Percentiles rank a stretch among this genome's conserved stretches.
Conservation (phyloP, 1,284 basidiomycete species). For the Neolentinus lepideus region DNA sequence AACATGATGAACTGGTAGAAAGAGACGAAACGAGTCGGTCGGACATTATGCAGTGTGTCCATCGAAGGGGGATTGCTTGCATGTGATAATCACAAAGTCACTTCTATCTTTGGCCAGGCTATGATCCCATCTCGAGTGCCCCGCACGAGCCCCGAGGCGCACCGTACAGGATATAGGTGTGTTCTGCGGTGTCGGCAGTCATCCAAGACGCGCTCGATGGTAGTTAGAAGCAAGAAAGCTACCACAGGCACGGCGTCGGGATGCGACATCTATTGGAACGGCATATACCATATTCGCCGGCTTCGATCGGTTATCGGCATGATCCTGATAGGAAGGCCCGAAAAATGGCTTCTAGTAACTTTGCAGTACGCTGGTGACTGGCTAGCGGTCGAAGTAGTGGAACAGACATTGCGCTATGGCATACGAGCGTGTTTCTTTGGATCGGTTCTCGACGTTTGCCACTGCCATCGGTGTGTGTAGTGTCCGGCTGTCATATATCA, state of each 20-base stretch:
- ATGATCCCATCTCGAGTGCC: neutral
- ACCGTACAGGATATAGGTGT: neutral
- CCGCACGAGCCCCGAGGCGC: neutral
- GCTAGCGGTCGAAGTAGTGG: neutral
- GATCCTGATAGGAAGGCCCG: neutral
- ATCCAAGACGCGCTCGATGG: neutral
- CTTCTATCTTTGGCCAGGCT: neutral
- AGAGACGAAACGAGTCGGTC: constrained; percentile 1
- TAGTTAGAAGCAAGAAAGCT: neutral
- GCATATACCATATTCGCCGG: neutral
- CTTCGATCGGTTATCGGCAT: neutral
- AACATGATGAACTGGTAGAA: constrained; percentile 22
- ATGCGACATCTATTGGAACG: neutral
- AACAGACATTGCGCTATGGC: constrained; percentile 23
- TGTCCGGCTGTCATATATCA: neutral
- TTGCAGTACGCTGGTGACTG: neutral
- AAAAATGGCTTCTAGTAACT: neutral
- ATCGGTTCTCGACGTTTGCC: constrained; percentile 48
- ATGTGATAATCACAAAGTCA: constrained; percentile 18
- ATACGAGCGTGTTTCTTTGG: constrained; percentile 38
- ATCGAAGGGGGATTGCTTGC: constrained; percentile 9
- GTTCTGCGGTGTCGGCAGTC: no score
- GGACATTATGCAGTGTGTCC: neutral
- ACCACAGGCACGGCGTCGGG: neutral
- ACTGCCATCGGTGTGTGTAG: constrained; percentile 49